Evolutionary conservation across 768 basidiomycete genomes (phyloP).

Genomic region (Pilatotrama ljubarskyi): DNA sequence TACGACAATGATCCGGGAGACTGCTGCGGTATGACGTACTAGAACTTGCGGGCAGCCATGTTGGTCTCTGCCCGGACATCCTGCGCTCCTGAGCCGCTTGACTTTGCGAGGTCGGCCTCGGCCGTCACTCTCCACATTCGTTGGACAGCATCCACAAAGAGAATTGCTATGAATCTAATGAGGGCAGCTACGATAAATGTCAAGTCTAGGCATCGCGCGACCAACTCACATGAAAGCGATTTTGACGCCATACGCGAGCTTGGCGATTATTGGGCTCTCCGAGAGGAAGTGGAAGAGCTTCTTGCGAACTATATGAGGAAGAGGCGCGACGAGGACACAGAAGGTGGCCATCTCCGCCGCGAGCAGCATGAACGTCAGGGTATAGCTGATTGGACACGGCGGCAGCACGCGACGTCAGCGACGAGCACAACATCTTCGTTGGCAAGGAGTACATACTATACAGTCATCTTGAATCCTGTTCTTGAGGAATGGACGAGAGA

Average conservation of each 20-base stretch:
- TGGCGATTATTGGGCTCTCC: constrained; percentile 70
- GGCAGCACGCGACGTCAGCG: constrained; percentile 2
- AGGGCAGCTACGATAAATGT: no score
- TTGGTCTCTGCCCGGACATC: constrained; percentile 84
- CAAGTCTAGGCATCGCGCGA: background rate
- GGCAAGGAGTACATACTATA: constrained; percentile 39
- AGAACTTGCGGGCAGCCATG: constrained; percentile 91
- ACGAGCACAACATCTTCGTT: background rate
- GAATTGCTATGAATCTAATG: constrained; percentile 80
- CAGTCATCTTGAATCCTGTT: constrained; percentile 41
- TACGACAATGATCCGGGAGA: background rate
- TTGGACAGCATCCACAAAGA: constrained; percentile 91
- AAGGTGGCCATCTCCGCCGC: constrained; percentile 87
- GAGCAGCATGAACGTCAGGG: constrained; percentile 78
- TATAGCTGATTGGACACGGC: constrained; percentile 51
- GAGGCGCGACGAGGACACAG: constrained; percentile 78
- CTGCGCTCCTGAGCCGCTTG: constrained; percentile 46
- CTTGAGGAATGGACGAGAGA: background rate
- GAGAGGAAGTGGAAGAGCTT: constrained; percentile 70
- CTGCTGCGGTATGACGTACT: constrained; percentile 44
- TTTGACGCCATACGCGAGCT: constrained; percentile 88
- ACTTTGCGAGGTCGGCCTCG: constrained; percentile 68
- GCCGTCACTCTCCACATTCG: constrained; percentile 84
- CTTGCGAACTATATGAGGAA: constrained; percentile 78
- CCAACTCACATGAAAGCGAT: constrained; percentile 87